phyloP scores from a whole-genome alignment of 2,329 filamentous ascomycete genomes.

The Aspergillus sergii region DNA sequence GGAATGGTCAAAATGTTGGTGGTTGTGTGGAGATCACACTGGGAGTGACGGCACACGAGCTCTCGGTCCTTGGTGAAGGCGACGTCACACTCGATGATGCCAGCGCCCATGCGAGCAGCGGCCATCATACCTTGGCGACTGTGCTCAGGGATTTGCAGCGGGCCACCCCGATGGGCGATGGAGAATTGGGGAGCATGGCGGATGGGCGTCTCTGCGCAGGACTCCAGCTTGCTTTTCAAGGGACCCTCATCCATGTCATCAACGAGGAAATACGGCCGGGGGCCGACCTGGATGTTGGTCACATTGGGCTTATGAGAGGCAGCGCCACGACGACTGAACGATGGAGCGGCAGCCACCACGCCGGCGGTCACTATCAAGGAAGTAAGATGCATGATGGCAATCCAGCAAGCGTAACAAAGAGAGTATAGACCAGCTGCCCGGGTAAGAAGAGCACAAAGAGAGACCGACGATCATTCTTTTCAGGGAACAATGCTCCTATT shows the following conservation, averaged over 20 bases:
- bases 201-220: slow-evolving; percentile 22
- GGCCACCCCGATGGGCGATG: slow-evolving; percentile 24
- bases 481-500: neutral
- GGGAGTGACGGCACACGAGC: slow-evolving; percentile 25
- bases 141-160: slow-evolving; percentile 23
- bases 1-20: slow-evolving; percentile 24
- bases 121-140: slow-evolving; percentile 20
- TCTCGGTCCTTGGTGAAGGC: slow-evolving; percentile 21
- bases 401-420: neutral
- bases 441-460: neutral
- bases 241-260: slow-evolving; percentile 22
- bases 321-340: slow-evolving; percentile 8
- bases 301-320: slow-evolving; percentile 1
- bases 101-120: slow-evolving; percentile 23
- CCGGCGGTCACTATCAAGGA: slow-evolving; percentile 15
- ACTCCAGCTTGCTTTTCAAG: slow-evolving; percentile 19
- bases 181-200: slow-evolving; percentile 15
- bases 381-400: slow-evolving; percentile 15
- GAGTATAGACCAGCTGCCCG: neutral
- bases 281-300: slow-evolving; percentile 25
- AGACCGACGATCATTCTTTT: neutral
- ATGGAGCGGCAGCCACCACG: slow-evolving; percentile 16
- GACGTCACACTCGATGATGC: slow-evolving; percentile 23
- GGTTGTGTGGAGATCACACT: slow-evolving; percentile 25
- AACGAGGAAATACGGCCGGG: slow-evolving; percentile 23